phyloP scores from a whole-genome alignment of 768 basidiomycete genomes.

The Russula sp. region DNA sequence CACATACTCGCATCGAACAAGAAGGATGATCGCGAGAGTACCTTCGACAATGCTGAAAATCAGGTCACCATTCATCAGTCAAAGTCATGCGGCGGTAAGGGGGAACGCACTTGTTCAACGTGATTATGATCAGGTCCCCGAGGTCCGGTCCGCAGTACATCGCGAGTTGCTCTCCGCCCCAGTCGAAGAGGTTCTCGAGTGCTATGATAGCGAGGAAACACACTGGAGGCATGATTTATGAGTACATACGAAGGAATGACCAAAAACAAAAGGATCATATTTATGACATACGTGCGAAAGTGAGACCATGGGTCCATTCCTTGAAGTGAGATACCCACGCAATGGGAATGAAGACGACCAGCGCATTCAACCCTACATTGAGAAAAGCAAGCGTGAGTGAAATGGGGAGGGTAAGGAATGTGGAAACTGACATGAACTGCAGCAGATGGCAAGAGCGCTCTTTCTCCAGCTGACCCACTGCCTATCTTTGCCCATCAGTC shows the following conservation, averaged over 20 bases:
- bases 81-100: background rate
- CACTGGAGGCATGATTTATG: slow-evolving; percentile 32
- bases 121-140: slow-evolving; percentile 59
- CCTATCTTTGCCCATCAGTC: slow-evolving; percentile 17
- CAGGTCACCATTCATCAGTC: background rate
- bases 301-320: slow-evolving; percentile 12
- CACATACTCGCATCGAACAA: slow-evolving; percentile 64
- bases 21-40: slow-evolving; percentile 58
- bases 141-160: slow-evolving; percentile 49
- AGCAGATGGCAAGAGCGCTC: slow-evolving; percentile 9
- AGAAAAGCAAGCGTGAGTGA: background rate
- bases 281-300: slow-evolving; percentile 23
- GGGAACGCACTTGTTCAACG: slow-evolving; percentile 53
- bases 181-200: slow-evolving; percentile 60
- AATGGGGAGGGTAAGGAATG: background rate
- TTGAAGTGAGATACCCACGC: slow-evolving; percentile 28
- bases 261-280: background rate
- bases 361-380: slow-evolving; percentile 22
- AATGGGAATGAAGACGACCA: slow-evolving; percentile 25
- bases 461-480: slow-evolving; percentile 5
- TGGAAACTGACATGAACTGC: slow-evolving; percentile 16
- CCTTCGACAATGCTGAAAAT: slow-evolving; percentile 56
- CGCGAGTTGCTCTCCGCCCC: slow-evolving; percentile 48
- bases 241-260: background rate
- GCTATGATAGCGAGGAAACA: slow-evolving; percentile 61